Evolutionary conservation across 768 basidiomycete species (phyloP).

Genomic region (Russula brevipes): DNA sequence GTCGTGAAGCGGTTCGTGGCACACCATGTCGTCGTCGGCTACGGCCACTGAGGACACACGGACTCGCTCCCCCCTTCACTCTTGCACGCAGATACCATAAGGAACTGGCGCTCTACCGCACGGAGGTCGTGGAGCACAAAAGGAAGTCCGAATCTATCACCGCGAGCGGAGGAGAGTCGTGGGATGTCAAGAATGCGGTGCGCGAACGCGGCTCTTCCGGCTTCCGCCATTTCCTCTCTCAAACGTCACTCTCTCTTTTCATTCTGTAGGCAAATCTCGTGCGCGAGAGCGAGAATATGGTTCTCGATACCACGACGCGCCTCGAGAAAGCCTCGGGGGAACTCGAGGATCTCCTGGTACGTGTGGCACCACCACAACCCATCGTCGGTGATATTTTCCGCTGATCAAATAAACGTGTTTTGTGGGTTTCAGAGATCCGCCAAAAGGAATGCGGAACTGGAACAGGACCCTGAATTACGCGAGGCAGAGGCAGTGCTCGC

Average conservation of each 20-base stretch:
- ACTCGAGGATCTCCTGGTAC: conserved; percentile 61
- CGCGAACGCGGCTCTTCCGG: conserved; percentile 24
- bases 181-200: conserved; percentile 75
- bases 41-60: neutral
- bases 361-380: conserved; percentile 31
- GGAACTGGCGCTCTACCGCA: conserved; percentile 59
- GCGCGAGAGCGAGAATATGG: conserved; percentile 77
- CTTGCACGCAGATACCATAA: conserved; percentile 40
- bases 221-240: conserved; percentile 10
- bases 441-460: conserved; percentile 39
- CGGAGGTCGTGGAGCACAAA: conserved; percentile 58
- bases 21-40: neutral
- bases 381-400: neutral
- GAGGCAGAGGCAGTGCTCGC: conserved; percentile 55
- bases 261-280: conserved; percentile 34
- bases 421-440: conserved; percentile 36
- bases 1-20: conserved; percentile 54
- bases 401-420: neutral
- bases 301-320: conserved; percentile 56
- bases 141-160: conserved; percentile 57
- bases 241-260: neutral
- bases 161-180: conserved; percentile 55
- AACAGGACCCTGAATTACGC: conserved; percentile 33
- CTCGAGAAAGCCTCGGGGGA: conserved; percentile 60
- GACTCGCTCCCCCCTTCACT: neutral